Conservation (phyloP, 2,329 filamentous ascomycete genomes). For the Sporothrix euskadiensis region DNA sequence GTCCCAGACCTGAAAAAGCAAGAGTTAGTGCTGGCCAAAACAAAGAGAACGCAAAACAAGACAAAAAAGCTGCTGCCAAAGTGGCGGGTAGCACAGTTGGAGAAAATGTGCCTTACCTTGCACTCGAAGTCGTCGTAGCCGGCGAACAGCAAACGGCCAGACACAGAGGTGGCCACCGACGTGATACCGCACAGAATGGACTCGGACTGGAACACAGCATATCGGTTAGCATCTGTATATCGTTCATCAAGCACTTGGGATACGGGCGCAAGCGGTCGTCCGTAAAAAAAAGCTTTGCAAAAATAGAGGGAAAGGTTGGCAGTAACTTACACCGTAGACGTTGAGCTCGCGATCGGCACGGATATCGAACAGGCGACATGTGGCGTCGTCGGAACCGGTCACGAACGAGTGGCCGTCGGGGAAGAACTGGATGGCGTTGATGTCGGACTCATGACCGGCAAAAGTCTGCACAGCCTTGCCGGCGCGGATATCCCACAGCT, state of each 20-base stretch:
- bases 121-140: conserved; percentile 99
- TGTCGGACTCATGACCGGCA: conserved; percentile 96
- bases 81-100: background rate
- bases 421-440: conserved; percentile 99
- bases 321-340: conserved; percentile 62
- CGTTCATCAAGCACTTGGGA: background rate
- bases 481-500: conserved; percentile 97
- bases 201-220: conserved; percentile 66
- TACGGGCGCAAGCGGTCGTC: background rate
- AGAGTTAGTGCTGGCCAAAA: conserved; percentile 34
- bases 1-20: conserved; percentile 79
- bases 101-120: conserved; percentile 70
- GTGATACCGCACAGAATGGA: conserved; percentile 98
- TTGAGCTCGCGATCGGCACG: conserved; percentile 82
- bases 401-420: conserved; percentile 98
- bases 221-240: conserved; percentile 31
- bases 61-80: background rate
- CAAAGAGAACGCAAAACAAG: background rate
- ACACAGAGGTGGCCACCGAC: conserved; percentile 96
- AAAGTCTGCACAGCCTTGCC: conserved; percentile 99
- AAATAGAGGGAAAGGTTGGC: background rate
- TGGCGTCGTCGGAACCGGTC: conserved; percentile 95
- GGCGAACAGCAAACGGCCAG: conserved; percentile 89
- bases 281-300: background rate
- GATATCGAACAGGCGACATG: conserved; percentile 96